Evolutionary conservation across 768 basidiomycete species (phyloP).

Genomic region (Exidia glandulosa): DNA sequence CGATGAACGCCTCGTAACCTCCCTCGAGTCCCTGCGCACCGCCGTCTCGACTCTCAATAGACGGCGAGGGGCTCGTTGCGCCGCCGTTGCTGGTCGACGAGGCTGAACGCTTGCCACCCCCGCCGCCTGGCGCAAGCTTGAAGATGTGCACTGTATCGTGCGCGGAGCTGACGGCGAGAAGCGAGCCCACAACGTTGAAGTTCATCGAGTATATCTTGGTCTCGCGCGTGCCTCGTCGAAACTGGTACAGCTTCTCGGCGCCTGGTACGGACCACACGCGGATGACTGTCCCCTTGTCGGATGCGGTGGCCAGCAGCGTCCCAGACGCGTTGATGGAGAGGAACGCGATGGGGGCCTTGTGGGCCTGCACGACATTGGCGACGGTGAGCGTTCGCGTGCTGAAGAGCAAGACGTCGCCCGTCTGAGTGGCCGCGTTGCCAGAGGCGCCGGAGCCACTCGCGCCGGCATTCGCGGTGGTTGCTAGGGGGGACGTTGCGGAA

Average conservation of each 20-base stretch:
- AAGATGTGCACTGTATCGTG: constrained; percentile 97
- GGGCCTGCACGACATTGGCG: constrained; percentile 93
- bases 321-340: constrained; percentile 80
- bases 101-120: constrained; percentile 7
- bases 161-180: constrained; percentile 86
- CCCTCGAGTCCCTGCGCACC: constrained; percentile 45
- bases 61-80: constrained; percentile 51
- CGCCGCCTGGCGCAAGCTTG: constrained; percentile 43
- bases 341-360: constrained; percentile 86
- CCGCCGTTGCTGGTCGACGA: neutral
- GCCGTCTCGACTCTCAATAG: constrained; percentile 53
- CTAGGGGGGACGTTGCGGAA: constrained; percentile 54
- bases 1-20: constrained; percentile 80
- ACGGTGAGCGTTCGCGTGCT: constrained; percentile 86
- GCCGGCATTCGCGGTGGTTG: constrained; percentile 29
- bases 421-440: constrained; percentile 29
- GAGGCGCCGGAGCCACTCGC: constrained; percentile 28
- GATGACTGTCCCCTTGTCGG: constrained; percentile 94
- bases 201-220: constrained; percentile 74
- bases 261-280: constrained; percentile 86
- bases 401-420: constrained; percentile 89
- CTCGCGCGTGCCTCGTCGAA: constrained; percentile 80
- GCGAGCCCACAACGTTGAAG: constrained; percentile 72
- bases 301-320: constrained; percentile 84
- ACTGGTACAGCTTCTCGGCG: constrained; percentile 92